Base-by-base conservation (phyloP, 2,329 filamentous ascomycete species). In the Botrytis paeoniae region DNA sequence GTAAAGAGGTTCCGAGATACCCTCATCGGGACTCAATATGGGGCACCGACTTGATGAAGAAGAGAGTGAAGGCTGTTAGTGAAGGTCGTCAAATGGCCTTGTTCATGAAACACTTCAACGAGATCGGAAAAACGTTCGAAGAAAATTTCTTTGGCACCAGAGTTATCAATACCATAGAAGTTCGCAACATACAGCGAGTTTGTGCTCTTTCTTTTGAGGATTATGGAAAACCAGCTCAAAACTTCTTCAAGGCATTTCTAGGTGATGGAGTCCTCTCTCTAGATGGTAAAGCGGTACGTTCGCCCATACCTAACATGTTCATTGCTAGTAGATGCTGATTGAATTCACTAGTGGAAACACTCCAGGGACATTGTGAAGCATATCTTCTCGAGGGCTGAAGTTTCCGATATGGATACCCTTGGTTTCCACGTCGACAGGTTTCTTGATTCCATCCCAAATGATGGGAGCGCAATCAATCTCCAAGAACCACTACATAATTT, bases 351-450 rank as follows among this genome's bases (percentile, higher is more conserved):
- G 41, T 69, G 70, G 62, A 68, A 39, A 16, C 51, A 60, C 39
- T 69, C 51, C 12, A 69, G 70, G 25, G 63, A 72, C 60, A 41
- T 69, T n/a, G 43, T 73, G 4, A 73, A 73, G 35, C 57, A 20
- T 8, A 63, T 70, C 1, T 73, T 73, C 57, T 59, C 57, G 12
- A 10, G 43, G n/a, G 8, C 54, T 5, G 64, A 73, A 51, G 1
- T 73, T 4, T 73, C 45, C 18, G 43, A 73, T 48, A 5, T 51
- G 12, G 64, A 73, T 4, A 72, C 62, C 1, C 41, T 66, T 12
- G 39, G 35, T 5, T 65, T 71, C n/a, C 70, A 72, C 22, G 70
- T 61, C 6, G 62, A 72, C 63, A 61, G 71, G 35, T 63, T 63
- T 22, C 39, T 69, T n/a, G 32, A 57, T 37, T 7, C 37, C 0